Base-by-base conservation (phyloP, 2,329 filamentous ascomycete genomes). In the Pseudogymnoascus sp. region DNA sequence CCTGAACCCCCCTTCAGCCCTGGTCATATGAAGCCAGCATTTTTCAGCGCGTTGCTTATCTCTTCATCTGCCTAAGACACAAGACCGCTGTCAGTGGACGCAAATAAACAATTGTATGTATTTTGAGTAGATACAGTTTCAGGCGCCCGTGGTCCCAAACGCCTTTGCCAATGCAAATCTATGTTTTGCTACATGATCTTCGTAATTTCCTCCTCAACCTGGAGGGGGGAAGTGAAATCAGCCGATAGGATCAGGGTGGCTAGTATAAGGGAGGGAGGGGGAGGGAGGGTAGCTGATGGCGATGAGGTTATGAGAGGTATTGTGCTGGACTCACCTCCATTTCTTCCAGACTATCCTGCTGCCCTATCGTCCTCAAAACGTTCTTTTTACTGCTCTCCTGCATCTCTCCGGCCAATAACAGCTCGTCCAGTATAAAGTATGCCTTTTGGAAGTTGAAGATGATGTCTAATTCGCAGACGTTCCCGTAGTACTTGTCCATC, bases 401-500 rank as follows among this genome's bases (percentile, higher is more conserved):
- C 77, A 99, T 85, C 75, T 99, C 94, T 62, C 94, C 94, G 5
- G 94, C 94, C 67, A 99, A 80, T 65, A 99, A 80, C 63, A 99
- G 82, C 77, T 99, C 94, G 73, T 99, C 94, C 52, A 99, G 84
- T 67, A 99, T 99, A 76, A 97, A 99, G 76, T 99, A 99, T 62
- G 94, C 94, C 76, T 99, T 99, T 68, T 96, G 95, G 74, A 99
- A 99, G 73, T 96, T 97, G 83, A 99, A 99, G 74, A 99, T 99
- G 76, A 97, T 96, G 74, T 97, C 92, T 65, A 99, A 83, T 78
- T 99, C 94, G 85, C 94, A 99, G 62, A 99, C 94, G 74, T 99
- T 99, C 74, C 94, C 94, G 75, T 97, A 99, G 79, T 99, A 99
- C 75, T 99, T 99, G 81, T 99, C 94, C 94, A 99, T 99, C 77